phyloP scores from a whole-genome alignment of 2,329 filamentous ascomycete species.

The Colletotrichum sp. region DNA sequence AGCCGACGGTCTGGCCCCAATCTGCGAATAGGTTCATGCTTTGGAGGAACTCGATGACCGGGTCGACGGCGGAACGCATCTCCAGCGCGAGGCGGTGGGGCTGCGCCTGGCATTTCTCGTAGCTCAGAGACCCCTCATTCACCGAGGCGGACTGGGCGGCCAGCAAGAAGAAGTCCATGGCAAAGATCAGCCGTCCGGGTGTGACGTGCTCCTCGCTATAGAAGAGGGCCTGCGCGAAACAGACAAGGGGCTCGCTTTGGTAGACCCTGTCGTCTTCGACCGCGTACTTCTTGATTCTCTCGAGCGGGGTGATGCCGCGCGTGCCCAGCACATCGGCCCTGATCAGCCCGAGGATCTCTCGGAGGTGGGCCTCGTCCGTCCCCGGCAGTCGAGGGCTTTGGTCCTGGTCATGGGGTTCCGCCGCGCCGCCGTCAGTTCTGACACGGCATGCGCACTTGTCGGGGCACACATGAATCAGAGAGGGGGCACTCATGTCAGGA shows the following conservation, averaged over 20 bases:
- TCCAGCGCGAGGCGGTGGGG: background rate
- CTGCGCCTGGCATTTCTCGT: background rate
- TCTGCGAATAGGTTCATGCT: background rate
- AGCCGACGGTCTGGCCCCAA: background rate
- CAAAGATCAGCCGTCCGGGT: background rate
- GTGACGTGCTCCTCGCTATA: background rate
- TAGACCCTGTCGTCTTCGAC: too few relatives aligned
- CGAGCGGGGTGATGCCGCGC: background rate
- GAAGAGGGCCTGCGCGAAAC: background rate
- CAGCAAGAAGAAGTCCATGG: background rate
- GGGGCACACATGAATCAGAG: background rate
- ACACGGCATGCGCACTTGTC: background rate
- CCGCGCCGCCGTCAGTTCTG: background rate
- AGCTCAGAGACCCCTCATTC: background rate
- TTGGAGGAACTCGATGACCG: background rate
- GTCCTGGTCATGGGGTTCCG: background rate
- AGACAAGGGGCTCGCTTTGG: background rate
- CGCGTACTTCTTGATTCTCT: background rate
- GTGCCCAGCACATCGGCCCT: background rate
- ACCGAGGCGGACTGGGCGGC: background rate
- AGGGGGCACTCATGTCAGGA: fast-evolving
- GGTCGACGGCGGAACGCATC: background rate
- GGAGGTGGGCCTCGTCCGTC: background rate
- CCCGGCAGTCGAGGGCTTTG: background rate
- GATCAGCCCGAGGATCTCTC: background rate